phyloP scores from a whole-genome alignment of 441 rosid species.

The Raphanus hybrid region DNA sequence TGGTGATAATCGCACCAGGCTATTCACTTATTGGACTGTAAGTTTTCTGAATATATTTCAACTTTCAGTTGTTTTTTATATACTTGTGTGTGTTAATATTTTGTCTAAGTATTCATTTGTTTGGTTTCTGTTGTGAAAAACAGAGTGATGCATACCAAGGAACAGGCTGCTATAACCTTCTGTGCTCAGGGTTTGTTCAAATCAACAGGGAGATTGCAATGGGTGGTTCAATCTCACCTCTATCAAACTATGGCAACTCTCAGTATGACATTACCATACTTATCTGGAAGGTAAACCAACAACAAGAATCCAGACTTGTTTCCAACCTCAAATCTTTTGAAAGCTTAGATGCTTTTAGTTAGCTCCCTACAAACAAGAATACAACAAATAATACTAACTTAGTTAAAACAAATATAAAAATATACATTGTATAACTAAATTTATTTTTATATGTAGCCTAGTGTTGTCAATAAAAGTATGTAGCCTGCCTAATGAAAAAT shows the following conservation, averaged over 20 bases:
- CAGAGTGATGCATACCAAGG: conserved; percentile 70
- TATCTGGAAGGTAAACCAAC: conserved; percentile 57
- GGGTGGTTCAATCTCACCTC: conserved; percentile 63
- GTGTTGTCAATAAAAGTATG: background rate
- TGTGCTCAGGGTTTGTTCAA: conserved; percentile 65
- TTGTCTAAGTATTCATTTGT: background rate
- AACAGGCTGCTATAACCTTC: conserved; percentile 66
- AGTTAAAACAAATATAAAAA: background rate
- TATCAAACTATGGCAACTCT: conserved; percentile 44
- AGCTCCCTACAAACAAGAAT: background rate
- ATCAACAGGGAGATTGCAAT: conserved; percentile 56
- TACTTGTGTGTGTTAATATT: conserved; percentile 4
- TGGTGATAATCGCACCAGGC: conserved; percentile 55
- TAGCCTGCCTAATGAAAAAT: background rate
- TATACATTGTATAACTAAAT: background rate
- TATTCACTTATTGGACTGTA: conserved; percentile 71
- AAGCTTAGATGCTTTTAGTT: conserved; percentile 3
- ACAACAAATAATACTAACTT: background rate
- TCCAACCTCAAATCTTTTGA: background rate
- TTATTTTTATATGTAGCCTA: background rate
- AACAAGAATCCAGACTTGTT: background rate
- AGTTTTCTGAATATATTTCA: conserved; percentile 31
- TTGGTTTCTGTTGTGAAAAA: conserved; percentile 23
- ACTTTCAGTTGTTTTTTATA: background rate
- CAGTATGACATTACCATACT: conserved; percentile 60